Conservation (phyloP, 2,329 filamentous ascomycete genomes). For the Capronia coronata region DNA sequence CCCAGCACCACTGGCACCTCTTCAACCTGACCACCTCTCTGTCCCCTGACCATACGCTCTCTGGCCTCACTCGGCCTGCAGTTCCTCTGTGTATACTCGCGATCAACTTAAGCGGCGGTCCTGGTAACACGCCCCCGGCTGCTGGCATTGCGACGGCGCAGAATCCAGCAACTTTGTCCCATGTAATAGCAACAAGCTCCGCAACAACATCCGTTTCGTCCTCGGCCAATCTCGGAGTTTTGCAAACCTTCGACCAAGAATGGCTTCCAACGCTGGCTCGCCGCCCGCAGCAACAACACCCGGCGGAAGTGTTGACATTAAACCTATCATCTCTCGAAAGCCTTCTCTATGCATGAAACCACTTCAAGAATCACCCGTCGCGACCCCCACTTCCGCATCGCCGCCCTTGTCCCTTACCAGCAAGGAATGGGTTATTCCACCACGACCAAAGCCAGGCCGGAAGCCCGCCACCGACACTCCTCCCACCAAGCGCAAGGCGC, state of each 20-base stretch:
- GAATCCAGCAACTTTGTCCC: neutral
- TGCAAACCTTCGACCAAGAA: constrained; percentile 1
- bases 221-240: constrained; percentile 29
- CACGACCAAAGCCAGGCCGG: constrained; percentile 78
- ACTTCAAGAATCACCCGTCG: constrained; percentile 22
- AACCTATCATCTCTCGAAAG: constrained; percentile 17
- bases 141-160: neutral
- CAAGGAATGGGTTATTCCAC: constrained; percentile 80
- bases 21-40: constrained; percentile 1
- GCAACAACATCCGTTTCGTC: neutral
- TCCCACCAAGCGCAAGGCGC: constrained; percentile 85
- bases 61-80: neutral
- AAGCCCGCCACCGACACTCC: constrained; percentile 93
- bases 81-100: neutral
- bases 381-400: constrained; percentile 33
- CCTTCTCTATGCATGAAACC: constrained; percentile 28
- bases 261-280: constrained; percentile 18
- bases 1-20: constrained; percentile 9
- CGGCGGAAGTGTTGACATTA: constrained; percentile 9
- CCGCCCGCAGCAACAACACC: constrained; percentile 12
- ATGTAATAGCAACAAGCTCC: constrained; percentile 1
- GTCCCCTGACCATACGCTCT: neutral
- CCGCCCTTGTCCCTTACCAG: constrained; percentile 57
- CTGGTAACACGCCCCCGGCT: neutral
- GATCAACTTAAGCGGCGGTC: neutral